Evolutionary conservation across 805 yeast genomes (phyloP), one percentile per base, ranked within the genome.

Genomic region (Kuraishia ogatae): DNA sequence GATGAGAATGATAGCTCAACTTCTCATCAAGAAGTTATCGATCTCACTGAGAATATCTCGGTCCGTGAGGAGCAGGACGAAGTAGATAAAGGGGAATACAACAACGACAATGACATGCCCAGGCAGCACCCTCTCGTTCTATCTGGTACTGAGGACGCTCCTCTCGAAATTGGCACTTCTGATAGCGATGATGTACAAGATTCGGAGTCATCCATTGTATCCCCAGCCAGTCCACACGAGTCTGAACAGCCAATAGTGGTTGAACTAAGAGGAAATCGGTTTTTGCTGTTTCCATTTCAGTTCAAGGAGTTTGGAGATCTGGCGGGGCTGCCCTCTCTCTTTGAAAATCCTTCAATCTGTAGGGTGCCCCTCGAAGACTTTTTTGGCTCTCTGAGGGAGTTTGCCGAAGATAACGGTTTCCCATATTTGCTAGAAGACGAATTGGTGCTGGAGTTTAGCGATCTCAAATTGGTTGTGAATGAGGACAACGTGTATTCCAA

Each of bases 401-500:
- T 48, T 22, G 20, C 35, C 29, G 53, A 50, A 47, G 53, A 53
- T 21, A 57, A 53, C 46, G 55, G 53, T 20, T 21, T 51, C 8
- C 58, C 55, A 48, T 53, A 7, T 46, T 26, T 47, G 26, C 22
- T 17, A 2, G 55, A 57, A 11, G 52, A 48, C 21, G 64, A 61
- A 51, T 26, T 60, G 48, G 55, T 56, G 17, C 50, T 63, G 48
- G 59, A 51, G 23, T 63, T 65, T 47, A 57, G 51, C 11, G 64
- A 61, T 55, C 56, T 64, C 39, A 58, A 62, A 43, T 57, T 68
- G 24, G 52, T 56, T 7, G 54, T 67, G 43, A 57, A 55, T 39
- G 70, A 69, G 29, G 68, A 68, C 54, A 62, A 58, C 29, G 46
- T 58, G 2, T 57, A 57, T 22, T 54, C 62, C 43, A 21, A 47